phyloP scores from a whole-genome alignment of 2,329 filamentous ascomycete species.

The Epichloe coenophiala region DNA sequence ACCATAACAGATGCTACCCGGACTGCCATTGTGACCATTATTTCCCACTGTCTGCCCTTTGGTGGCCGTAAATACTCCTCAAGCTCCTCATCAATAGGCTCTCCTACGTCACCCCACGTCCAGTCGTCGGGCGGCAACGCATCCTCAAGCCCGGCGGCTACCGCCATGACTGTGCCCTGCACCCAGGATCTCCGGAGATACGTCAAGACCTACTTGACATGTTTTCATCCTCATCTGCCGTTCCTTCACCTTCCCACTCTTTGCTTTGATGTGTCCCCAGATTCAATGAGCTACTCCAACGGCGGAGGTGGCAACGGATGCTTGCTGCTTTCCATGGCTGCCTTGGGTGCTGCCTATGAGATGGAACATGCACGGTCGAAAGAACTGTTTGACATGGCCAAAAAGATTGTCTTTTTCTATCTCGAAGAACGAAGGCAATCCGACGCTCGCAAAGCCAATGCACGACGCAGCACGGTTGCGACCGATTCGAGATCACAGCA shows the following conservation, averaged over 20 bases:
- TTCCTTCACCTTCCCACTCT: conserved; percentile 86
- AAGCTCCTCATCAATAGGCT: conserved; percentile 35
- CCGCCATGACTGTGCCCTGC: conserved; percentile 52
- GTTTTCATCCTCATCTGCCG: conserved; percentile 89
- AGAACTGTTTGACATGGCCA: conserved; percentile 81
- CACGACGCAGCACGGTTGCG: conserved; percentile 36
- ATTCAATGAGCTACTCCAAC: conserved; percentile 46
- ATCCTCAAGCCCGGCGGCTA: conserved; percentile 28
- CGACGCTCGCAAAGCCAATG: conserved; percentile 55
- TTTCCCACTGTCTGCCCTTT: conserved; percentile 43
- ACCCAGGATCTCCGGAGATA: conserved; percentile 81
- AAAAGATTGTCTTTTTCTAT: conserved; percentile 89
- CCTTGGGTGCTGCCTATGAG: conserved; percentile 75
- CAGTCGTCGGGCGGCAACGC: conserved; percentile 30
- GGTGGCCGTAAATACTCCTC: conserved; percentile 51
- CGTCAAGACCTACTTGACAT: conserved; percentile 77
- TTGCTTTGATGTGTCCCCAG: conserved; percentile 70
- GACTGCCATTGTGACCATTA: conserved; percentile 44
- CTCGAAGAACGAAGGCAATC: conserved; percentile 82
- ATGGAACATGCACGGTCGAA: conserved; percentile 66
- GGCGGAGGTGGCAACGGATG: conserved; percentile 70
- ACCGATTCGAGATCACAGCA: conserved; percentile 33
- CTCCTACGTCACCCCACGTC: conserved; percentile 40
- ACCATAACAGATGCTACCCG: conserved; percentile 54
- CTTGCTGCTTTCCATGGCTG: conserved; percentile 68